Evolutionary conservation across 805 yeast genomes (phyloP).

Genomic region (Metschnikowia proteae): DNA sequence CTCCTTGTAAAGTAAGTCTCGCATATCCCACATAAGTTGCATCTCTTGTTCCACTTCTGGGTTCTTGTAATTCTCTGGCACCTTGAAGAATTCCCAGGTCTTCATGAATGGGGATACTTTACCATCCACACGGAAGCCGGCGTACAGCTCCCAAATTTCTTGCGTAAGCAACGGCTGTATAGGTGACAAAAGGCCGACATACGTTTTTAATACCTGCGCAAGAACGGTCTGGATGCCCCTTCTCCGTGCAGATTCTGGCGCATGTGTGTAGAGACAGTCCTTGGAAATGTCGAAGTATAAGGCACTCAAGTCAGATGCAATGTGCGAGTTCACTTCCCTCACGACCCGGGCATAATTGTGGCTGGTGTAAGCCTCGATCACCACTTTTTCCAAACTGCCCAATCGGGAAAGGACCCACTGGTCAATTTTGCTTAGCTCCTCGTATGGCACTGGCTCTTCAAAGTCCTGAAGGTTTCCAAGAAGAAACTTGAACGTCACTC

Average conservation of each 20-base stretch:
- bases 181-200: slow-evolving; percentile 71
- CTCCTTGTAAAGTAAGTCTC: slow-evolving; percentile 46
- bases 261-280: slow-evolving; percentile 79
- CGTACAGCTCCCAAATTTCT: slow-evolving; percentile 73
- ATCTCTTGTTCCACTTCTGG: slow-evolving; percentile 42
- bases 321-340: slow-evolving; percentile 62
- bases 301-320: slow-evolving; percentile 74
- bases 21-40: slow-evolving; percentile 42
- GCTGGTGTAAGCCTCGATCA: slow-evolving; percentile 44
- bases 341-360: slow-evolving; percentile 70
- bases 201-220: slow-evolving; percentile 52
- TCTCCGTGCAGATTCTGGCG: slow-evolving; percentile 44
- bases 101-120: slow-evolving; percentile 16
- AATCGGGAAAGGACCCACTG: slow-evolving; percentile 58
- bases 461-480: slow-evolving; percentile 69
- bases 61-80: slow-evolving; percentile 34
- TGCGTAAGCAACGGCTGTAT: slow-evolving; percentile 81
- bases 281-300: slow-evolving; percentile 83
- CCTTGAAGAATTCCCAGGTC: slow-evolving; percentile 21
- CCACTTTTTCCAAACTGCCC: slow-evolving; percentile 39
- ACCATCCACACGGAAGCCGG: slow-evolving; percentile 9
- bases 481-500: slow-evolving; percentile 76
- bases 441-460: slow-evolving; percentile 33
- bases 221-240: slow-evolving; percentile 66
- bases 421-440: slow-evolving; percentile 47